Percentiles rank a stretch among this genome's conserved stretches.
These are phyloP conservation scores for Fusarium tjaetaba DNA, from an alignment of 2,329 filamentous ascomycete genomes.

Conservation along the genomic window DNA sequence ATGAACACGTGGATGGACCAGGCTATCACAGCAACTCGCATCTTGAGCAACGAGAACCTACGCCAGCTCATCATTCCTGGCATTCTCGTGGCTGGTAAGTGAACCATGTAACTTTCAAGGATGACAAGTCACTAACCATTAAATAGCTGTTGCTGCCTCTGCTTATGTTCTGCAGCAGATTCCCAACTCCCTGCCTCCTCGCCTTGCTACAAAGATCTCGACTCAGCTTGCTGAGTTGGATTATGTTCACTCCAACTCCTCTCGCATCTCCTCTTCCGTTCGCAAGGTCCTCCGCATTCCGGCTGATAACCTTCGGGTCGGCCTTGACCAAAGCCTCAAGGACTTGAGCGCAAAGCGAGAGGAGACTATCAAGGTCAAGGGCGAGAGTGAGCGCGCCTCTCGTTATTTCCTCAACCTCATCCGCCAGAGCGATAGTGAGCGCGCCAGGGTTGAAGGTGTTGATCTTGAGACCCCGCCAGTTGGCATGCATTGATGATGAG, in stretches of 20 bases:
- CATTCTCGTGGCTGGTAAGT: constrained; percentile 79
- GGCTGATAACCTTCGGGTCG: constrained; percentile 84
- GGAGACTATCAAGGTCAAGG: constrained; percentile 82
- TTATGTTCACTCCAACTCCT: constrained; percentile 90
- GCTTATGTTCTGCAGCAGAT: constrained; percentile 89
- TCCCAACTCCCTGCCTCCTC: constrained; percentile 86
- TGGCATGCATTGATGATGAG: constrained; percentile 43
- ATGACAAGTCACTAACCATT: constrained; percentile 23
- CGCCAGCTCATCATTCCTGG: constrained; percentile 84
- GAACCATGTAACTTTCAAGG: background rate
- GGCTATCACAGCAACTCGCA: constrained; percentile 79
- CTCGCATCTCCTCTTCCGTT: constrained; percentile 84
- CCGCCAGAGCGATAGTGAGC: constrained; percentile 67
- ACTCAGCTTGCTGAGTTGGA: constrained; percentile 83
- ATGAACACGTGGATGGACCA: constrained; percentile 91
- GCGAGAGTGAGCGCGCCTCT: constrained; percentile 84
- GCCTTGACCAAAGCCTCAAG: constrained; percentile 86
- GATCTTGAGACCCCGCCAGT: constrained; percentile 65
- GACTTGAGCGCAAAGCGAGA: constrained; percentile 81
- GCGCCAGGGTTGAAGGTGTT: constrained; percentile 59
- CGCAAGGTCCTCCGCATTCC: constrained; percentile 90
- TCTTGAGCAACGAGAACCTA: constrained; percentile 84
- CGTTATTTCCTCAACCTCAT: constrained; percentile 93
- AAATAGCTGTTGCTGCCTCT: constrained; percentile 74
- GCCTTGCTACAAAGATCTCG: constrained; percentile 85